phyloP scores from a whole-genome alignment of 306 rosid species.

The Hippophae tibetana region DNA sequence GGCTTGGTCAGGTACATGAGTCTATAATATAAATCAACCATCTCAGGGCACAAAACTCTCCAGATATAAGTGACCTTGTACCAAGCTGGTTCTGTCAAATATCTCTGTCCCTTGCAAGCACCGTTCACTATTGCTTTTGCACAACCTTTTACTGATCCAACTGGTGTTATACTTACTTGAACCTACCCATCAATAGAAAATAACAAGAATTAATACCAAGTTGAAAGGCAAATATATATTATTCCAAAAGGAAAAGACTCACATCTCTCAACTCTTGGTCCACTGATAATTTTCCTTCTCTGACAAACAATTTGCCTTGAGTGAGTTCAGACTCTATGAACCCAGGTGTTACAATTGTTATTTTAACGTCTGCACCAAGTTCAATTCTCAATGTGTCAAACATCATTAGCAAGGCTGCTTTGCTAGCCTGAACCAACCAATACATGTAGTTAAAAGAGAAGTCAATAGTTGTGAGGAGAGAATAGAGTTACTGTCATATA shows the following conservation, averaged over 20 bases:
- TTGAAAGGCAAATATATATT: background rate
- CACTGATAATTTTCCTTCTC: constrained; percentile 24
- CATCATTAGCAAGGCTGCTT: constrained; percentile 41
- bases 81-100: constrained; percentile 38
- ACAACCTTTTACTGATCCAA: constrained; percentile 9
- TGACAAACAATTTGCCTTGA: constrained; percentile 33
- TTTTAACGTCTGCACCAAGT: constrained; percentile 33
- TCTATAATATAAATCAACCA: constrained; percentile 22
- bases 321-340: constrained; percentile 39
- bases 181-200: constrained; percentile 6
- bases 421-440: constrained; percentile 42
- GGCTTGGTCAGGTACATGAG: constrained; percentile 4
- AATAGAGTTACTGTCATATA: background rate
- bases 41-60: constrained; percentile 34
- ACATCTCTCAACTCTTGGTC: constrained; percentile 57
- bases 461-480: no score
- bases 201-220: background rate
- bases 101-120: constrained; percentile 25
- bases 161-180: constrained; percentile 17
- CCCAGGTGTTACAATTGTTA: constrained; percentile 59
- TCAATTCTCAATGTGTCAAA: constrained; percentile 57
- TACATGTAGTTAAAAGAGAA: background rate
- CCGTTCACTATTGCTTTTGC: constrained; percentile 27
- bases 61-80: constrained; percentile 17
- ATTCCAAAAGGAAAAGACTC: background rate